Evolutionary conservation across 768 basidiomycete genomes (phyloP), one percentile per base, ranked within the genome.

Genomic region (Pseudohyphozyma bogoriensis): DNA sequence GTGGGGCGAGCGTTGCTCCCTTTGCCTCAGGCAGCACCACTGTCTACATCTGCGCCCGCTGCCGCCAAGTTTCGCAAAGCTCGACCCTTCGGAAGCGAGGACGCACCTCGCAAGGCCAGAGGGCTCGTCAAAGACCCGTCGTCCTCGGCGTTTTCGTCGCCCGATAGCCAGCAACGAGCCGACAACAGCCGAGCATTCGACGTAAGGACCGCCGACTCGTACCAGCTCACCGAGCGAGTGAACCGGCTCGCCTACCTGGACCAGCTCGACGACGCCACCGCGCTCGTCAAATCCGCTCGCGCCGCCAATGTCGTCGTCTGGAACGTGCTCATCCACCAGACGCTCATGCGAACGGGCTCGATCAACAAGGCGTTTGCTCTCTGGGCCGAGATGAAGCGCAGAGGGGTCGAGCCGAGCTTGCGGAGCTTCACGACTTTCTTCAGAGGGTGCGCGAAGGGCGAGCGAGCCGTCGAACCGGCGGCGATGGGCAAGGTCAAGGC

Each of bases 371-470:
- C 59, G 32, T 67, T 45, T 40, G 54, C 61, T 10, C 39, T 59
- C 15, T 67, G 66, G 66, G 61, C 56, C 54, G 62, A 63, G 32
- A 67, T 64, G 66, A 67, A 67, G 57, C 56, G 60, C 3, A 31
- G 66, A 12, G 57, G 59, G 1, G 28, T 67, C 35, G 40, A 40
- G 26, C 66, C 66, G 31, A 40, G 31, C 10, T 40, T 57, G 29
- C 31, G 62, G 28, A 58, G 59, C 22, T 67, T 54, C 51, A 54
- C 56, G 2, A 64, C 62, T 1, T 64, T 67, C 59, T 29, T 67
- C 9, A 54, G 45, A 7, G 62, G 62, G 18, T 29, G 35, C 42
- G 47, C 39, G 16, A 10, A 36, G 2, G 24, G 15, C 51, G 44
- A 35, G 40, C 58, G 51, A 11, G 46, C 22, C 18, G 24, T 42